Conservation (phyloP, 2,329 filamentous ascomycete species). For the Fulvia fulva region DNA sequence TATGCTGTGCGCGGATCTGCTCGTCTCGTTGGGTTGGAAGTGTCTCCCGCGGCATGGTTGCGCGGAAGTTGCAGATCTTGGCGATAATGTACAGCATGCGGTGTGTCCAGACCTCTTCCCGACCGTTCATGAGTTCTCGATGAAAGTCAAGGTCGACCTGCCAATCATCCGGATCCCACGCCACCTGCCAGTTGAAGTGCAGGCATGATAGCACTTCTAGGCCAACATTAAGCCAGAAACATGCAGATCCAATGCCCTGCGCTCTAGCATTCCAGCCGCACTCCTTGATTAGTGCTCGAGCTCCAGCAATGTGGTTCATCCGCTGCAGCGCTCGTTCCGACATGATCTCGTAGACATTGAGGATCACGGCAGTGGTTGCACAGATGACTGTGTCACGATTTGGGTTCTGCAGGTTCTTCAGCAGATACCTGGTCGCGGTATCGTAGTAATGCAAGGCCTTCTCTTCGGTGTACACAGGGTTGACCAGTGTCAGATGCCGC, state of each 20-base stretch:
- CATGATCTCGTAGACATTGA: constrained; percentile 94
- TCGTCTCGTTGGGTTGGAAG: constrained; percentile 56
- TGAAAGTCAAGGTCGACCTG: constrained; percentile 74
- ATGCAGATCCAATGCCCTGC: constrained; percentile 75
- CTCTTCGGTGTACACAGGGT: constrained; percentile 67
- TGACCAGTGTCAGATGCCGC: constrained; percentile 70
- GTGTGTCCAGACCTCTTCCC: constrained; percentile 83
- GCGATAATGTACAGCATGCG: constrained; percentile 84
- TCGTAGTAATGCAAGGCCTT: constrained; percentile 82
- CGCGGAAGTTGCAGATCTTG: constrained; percentile 81
- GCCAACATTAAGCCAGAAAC: constrained; percentile 90
- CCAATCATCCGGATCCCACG: constrained; percentile 90
- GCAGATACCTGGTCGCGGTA: constrained; percentile 72
- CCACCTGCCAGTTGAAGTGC: constrained; percentile 78
- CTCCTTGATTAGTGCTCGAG: constrained; percentile 80
- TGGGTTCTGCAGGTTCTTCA: constrained; percentile 75
- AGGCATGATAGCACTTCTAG: constrained; percentile 88
- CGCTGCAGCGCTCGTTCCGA: constrained; percentile 70
- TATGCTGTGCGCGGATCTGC: constrained; percentile 59
- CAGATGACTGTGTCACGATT: constrained; percentile 80
- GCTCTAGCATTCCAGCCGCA: constrained; percentile 82
- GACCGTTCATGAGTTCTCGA: constrained; percentile 53
- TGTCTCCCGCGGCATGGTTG: constrained; percentile 58
- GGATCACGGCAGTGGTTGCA: constrained; percentile 78
- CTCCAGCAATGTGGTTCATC: constrained; percentile 88